Evolutionary conservation across 208 protist species (phyloP).

Genomic region (Acanthamoeba castellanii): DNA sequence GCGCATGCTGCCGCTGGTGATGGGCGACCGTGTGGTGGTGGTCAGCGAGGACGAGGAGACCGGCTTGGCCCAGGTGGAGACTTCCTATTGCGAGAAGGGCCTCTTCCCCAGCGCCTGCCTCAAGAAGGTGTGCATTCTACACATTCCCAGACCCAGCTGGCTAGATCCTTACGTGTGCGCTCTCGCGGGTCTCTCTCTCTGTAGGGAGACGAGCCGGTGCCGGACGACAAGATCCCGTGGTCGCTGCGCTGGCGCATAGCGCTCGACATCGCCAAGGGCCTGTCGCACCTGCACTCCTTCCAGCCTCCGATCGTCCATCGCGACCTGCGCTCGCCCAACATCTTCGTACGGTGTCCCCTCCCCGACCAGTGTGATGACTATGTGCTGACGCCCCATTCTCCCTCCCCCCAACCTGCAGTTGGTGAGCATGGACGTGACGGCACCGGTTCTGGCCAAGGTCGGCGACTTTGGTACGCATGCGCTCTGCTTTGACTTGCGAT

Average conservation of each 20-base stretch:
- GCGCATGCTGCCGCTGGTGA: conserved; percentile 14
- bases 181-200: background rate
- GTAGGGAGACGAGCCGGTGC: background rate
- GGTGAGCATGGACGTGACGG: background rate
- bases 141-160: no score
- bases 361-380: background rate
- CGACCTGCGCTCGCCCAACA: conserved; percentile 37
- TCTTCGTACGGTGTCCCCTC: conserved; percentile 6
- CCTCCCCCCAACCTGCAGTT: background rate
- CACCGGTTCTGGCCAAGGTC: conserved; percentile 75
- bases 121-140: background rate
- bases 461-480: conserved; percentile 79
- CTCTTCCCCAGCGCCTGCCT: conserved; percentile 12
- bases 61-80: conserved; percentile 7
- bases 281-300: conserved; percentile 16
- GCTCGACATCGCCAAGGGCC: conserved; percentile 40
- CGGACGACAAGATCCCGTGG: conserved; percentile 57
- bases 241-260: conserved; percentile 2
- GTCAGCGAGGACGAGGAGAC: conserved; percentile 15
- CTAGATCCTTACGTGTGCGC: background rate
- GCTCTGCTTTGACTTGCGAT: background rate
- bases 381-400: background rate
- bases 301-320: conserved; percentile 57
- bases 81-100: conserved; percentile 38
- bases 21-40: background rate